Percentiles rank a stretch among this genome's conserved stretches.
Evolutionary conservation across 805 yeast genomes (phyloP).

Genomic region (Priceomyces haplophilus): DNA sequence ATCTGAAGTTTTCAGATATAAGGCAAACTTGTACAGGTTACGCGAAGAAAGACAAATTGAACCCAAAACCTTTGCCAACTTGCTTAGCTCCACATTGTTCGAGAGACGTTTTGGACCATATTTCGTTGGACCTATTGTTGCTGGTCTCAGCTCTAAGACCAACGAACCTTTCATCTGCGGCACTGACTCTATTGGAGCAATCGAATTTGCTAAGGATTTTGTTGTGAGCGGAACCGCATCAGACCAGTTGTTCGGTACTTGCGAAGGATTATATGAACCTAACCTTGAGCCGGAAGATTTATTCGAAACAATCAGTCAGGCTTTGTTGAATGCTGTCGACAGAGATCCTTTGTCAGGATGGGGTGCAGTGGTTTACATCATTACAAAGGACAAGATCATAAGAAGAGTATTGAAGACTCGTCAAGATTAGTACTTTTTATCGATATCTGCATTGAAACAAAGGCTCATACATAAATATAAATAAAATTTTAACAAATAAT

Average conservation of each 20-base stretch:
- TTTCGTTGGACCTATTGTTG: slow-evolving; percentile 94
- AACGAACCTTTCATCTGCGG: slow-evolving; percentile 90
- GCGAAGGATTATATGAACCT: slow-evolving; percentile 95
- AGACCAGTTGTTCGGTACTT: slow-evolving; percentile 98
- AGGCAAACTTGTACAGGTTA: slow-evolving; percentile 83
- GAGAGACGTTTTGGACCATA: slow-evolving; percentile 94
- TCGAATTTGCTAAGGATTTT: slow-evolving; percentile 91
- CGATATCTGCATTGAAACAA: background rate
- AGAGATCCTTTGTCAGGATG: slow-evolving; percentile 97
- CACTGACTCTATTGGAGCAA: slow-evolving; percentile 94
- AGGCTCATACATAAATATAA: slow-evolving; percentile 1
- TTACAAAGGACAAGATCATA: slow-evolving; percentile 87
- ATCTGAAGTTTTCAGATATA: slow-evolving; percentile 74
- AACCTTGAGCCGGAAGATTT: slow-evolving; percentile 89
- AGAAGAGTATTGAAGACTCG: slow-evolving; percentile 88
- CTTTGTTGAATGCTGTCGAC: slow-evolving; percentile 89
- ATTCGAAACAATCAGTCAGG: slow-evolving; percentile 93
- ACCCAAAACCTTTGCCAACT: slow-evolving; percentile 89
- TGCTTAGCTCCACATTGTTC: slow-evolving; percentile 85
- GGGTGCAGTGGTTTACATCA: slow-evolving; percentile 94
- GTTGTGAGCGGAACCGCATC: slow-evolving; percentile 94
- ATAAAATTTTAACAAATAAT: background rate
- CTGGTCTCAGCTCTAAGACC: slow-evolving; percentile 84
- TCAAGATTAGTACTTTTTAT: slow-evolving; percentile 63
- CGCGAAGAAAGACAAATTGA: slow-evolving; percentile 90